Base-by-base conservation (phyloP, 2,329 filamentous ascomycete species). In the Colletotrichum euphorbiae region DNA sequence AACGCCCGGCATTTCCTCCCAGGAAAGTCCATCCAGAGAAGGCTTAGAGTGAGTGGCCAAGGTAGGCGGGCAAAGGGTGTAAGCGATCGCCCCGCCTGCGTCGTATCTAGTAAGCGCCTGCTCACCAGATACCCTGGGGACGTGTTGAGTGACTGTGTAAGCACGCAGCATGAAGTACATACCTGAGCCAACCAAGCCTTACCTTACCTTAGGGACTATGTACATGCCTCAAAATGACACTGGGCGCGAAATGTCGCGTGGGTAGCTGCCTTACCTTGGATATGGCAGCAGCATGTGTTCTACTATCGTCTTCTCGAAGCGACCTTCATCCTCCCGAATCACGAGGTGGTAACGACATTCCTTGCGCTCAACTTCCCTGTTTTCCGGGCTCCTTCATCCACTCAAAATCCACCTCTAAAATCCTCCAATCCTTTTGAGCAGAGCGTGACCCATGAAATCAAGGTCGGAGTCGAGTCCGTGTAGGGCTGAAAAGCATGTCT, bases 1-100 rank as follows among this genome's bases (percentile, higher is more conserved):
- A 45, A 45, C 6, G 42, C 7, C 28, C 17, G 42, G 42, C 7
- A 45, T 45, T n/a, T 33, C 33, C 51, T 17, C 48, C 45, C n/a
- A 8, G 55, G 42, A 15, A 58, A 36, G 24, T 58, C 55, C n/a
- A 46, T 58, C 40, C 55, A 17, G 48, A 11, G 7, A 52, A 17
- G 15, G 48, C 17, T 52, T 28, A 17, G 48, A 28, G n/a, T n/a
- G 28, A n/a, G n/a, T n/a, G n/a, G n/a, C n/a, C n/a, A n/a, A n/a
- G 48, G 15, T n/a, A 51, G 36, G 36, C 33, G 33, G n/a, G 19
- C 19, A 28, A 38, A 19, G 28, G 55, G 17, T 38, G 42, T 58
- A 46, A 58, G 55, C 55, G 40, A 58, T 24, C 42, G 19, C 38
- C 55, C 28, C 15, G 42, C 33, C 42, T 15, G 40, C 15, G 0